Evolutionary conservation across 1,284 basidiomycete genomes (phyloP).

Genomic region (Pseudozyma hubeiensis): DNA sequence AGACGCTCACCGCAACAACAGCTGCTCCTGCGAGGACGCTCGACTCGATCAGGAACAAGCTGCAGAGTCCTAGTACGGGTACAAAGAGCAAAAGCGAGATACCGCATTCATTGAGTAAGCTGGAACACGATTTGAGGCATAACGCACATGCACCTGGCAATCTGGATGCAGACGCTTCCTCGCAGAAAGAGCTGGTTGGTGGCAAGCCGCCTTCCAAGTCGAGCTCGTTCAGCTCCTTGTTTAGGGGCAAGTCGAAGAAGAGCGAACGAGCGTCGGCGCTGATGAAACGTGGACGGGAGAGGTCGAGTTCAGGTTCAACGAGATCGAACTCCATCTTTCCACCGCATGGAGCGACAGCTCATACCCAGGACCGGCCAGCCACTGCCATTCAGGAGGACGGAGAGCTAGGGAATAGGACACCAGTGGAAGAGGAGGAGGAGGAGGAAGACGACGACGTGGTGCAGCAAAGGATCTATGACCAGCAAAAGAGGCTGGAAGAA

Average conservation of each 20-base stretch:
- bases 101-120: constrained; percentile 10
- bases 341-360: constrained; percentile 1
- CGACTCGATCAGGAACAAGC: constrained; percentile 34
- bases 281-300: constrained; percentile 15
- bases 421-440: constrained; percentile 19
- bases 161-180: background rate
- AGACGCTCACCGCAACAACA: constrained; percentile 24
- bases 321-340: background rate
- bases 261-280: background rate
- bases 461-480: constrained; percentile 31
- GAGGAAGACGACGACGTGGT: constrained; percentile 33
- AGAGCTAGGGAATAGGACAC: background rate
- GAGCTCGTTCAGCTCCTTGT: constrained; percentile 18
- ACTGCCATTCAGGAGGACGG: constrained; percentile 11
- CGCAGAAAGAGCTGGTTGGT: background rate
- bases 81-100: constrained; percentile 46
- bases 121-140: constrained; percentile 30
- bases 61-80: constrained; percentile 25
- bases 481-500: constrained; percentile 37
- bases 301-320: constrained; percentile 3
- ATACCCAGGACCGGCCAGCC: background rate
- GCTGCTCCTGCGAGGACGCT: constrained; percentile 25
- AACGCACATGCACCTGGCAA: constrained; percentile 27
- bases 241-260: constrained; percentile 3
- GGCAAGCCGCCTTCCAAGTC: background rate